Evolutionary conservation across 305 asterid species (phyloP), one percentile per base, ranked within the genome.

Genomic region (Caryopteris hybrid): DNA sequence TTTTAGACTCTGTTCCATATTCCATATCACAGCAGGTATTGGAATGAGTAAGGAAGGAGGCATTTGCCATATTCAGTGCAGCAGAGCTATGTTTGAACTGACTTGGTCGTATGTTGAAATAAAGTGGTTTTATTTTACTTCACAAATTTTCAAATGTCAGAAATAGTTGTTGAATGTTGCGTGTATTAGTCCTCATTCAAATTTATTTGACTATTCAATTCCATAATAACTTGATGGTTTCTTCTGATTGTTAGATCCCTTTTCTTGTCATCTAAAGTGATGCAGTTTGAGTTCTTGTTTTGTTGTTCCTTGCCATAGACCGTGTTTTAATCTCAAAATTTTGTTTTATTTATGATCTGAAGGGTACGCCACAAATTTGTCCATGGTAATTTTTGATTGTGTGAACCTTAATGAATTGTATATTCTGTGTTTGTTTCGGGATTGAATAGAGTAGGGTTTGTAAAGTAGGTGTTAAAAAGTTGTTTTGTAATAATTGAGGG

Each of bases 71-170:
- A 48, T 60, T 18, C 13, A 23, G 39, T 14, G 46, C 22, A 55
- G 66, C 57, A 51, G 41, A 66, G 10, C 25, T 11, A 42, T 36
- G 46, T 21, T 31, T 54, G 22, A 42, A 56, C 45, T 45, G 48
- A 31, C 58, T 56, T 56, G 57, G 33, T 56, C 47, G 29, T 56
- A n/a, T 27, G 42, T 56, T 42, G 55, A 45, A 66, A 68, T 68
- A 68, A 67, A 43, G 38, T 42, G 48, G 25, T 17, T 29, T 46
- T 5, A 25, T 25, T 54, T 54, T 2, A 20, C 22, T 54, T 21
- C 25, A 0, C 2, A 21, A 31, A n/a, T 55, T 55, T 31, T 55
- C 43, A 55, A 38, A 51, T 51, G 61, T 65, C 23, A 55, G 36
- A 65, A 65, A 17, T 50, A 41, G 39, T 38, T 43, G 47, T 57